Conservation (phyloP, 805 yeast species). For the Candida namnaoensis region DNA sequence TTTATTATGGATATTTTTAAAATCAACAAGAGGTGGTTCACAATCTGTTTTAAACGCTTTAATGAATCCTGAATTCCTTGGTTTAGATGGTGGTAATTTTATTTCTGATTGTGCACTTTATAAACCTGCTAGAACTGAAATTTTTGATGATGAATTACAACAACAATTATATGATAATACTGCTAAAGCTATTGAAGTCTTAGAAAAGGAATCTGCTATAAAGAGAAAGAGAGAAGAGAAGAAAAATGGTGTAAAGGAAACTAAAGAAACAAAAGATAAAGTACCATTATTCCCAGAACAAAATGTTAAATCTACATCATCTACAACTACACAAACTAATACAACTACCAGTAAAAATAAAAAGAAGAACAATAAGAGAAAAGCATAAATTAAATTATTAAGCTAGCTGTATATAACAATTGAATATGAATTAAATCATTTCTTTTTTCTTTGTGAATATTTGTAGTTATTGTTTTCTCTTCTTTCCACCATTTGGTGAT, state of each 20-base stretch:
- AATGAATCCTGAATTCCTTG: conserved; percentile 61
- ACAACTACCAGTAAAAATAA: not conserved
- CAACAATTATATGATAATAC: conserved; percentile 53
- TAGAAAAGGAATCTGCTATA: conserved; percentile 68
- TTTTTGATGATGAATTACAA: conserved; percentile 53
- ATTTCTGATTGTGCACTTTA: conserved; percentile 64
- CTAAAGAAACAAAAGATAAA: conserved; percentile 5
- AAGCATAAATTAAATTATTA: not conserved
- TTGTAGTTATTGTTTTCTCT: conserved; percentile 3
- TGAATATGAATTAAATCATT: too few species aligned
- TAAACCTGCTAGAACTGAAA: conserved; percentile 52
- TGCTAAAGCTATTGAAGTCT: conserved; percentile 38
- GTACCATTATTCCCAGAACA: conserved; percentile 22
- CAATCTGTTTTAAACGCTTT: conserved; percentile 67
- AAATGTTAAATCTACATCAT: not conserved
- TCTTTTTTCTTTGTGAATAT: too few species aligned
- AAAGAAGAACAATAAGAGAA: not conserved
- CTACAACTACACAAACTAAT: not conserved
- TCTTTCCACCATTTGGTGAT: conserved; percentile 32
- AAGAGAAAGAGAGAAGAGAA: conserved; percentile 41
- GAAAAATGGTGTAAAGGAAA: conserved; percentile 3
- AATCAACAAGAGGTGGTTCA: conserved; percentile 70
- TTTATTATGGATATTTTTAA: conserved; percentile 71
- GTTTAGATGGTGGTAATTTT: conserved; percentile 56
- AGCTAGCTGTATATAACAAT: too few species aligned